These are phyloP conservation scores for Saccharomycopsis phalli DNA, from an alignment of 1,139 yeast species.

Conservation along the genomic window DNA sequence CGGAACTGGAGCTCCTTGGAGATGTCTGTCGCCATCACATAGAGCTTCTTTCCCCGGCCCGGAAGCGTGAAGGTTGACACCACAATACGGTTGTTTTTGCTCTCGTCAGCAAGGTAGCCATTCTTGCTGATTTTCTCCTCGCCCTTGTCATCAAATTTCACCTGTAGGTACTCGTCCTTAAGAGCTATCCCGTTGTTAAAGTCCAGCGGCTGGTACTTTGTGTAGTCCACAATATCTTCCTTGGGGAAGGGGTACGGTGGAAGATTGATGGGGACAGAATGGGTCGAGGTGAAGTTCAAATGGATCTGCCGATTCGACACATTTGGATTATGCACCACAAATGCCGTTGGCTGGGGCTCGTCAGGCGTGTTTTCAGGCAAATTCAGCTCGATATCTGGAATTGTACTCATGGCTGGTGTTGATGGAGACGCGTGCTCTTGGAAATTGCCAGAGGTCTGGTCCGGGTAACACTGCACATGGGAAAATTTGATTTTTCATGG, in stretches of 20 bases:
- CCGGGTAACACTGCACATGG: no score
- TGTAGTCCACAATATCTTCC: slow-evolving; percentile 17
- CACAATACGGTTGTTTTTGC: slow-evolving; percentile 35
- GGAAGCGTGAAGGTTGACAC: slow-evolving; percentile 53
- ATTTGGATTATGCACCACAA: slow-evolving; percentile 28
- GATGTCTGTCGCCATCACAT: slow-evolving; percentile 61
- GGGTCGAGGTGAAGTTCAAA: slow-evolving; percentile 8
- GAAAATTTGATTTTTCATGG: neutral
- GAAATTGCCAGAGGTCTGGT: no score
- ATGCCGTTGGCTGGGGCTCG: slow-evolving; percentile 23
- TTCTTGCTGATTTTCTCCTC: slow-evolving; percentile 44
- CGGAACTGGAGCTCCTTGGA: slow-evolving; percentile 57
- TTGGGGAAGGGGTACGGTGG: slow-evolving; percentile 18
- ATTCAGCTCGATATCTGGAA: slow-evolving; percentile 19
- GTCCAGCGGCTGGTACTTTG: slow-evolving; percentile 20
- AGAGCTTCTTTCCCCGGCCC: slow-evolving; percentile 40
- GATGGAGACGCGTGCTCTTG: no score
- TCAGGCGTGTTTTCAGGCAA: slow-evolving; percentile 23
- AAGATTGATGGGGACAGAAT: slow-evolving; percentile 19
- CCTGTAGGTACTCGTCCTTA: slow-evolving; percentile 29
- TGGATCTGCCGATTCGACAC: slow-evolving; percentile 18
- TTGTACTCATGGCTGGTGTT: no score
- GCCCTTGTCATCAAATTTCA: slow-evolving; percentile 42
- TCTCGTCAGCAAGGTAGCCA: slow-evolving; percentile 49
- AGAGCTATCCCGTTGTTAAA: slow-evolving; percentile 24